A percentile compares a stretch with the other conserved stretches of the same genome.
Conservation (phyloP, 805 yeast species). For the Naumovozyma castellii region DNA sequence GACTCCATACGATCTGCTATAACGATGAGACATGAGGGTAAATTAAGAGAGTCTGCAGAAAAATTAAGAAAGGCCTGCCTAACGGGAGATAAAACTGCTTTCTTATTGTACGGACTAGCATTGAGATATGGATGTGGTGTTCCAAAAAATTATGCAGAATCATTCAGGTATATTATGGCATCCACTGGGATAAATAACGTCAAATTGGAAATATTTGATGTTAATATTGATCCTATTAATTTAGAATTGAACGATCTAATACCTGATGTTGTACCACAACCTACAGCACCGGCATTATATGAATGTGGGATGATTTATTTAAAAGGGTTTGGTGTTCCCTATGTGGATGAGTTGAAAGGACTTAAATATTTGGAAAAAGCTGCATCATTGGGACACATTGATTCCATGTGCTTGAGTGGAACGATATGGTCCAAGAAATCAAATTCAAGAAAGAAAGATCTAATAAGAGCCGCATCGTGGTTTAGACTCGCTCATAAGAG, state of each 20-base stretch:
- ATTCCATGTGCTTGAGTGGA: constrained; percentile 64
- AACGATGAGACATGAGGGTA: constrained; percentile 45
- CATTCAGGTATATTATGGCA: constrained; percentile 54
- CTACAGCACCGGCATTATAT: constrained; percentile 42
- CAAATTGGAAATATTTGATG: constrained; percentile 15
- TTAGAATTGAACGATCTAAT: constrained; percentile 23
- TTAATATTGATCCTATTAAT: constrained; percentile 29
- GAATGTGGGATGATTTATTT: constrained; percentile 52
- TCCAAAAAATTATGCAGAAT: constrained; percentile 41
- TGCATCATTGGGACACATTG: constrained; percentile 56
- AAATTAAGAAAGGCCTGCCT: constrained; percentile 57
- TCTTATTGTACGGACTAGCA: constrained; percentile 60
- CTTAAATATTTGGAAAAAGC: constrained; percentile 52
- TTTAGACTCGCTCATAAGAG: constrained; percentile 52
- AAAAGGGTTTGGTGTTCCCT: constrained; percentile 44
- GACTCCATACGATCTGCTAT: constrained; percentile 28
- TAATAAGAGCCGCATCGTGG: constrained; percentile 59
- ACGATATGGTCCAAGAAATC: constrained; percentile 54
- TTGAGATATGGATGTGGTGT: constrained; percentile 63
- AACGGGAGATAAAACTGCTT: constrained; percentile 54
- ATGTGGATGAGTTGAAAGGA: constrained; percentile 46
- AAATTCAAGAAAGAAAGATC: constrained; percentile 47
- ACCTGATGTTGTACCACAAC: constrained; percentile 33
- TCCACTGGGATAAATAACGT: constrained; percentile 29
- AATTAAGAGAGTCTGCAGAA: constrained; percentile 58